A percentile compares a stretch with the other conserved stretches of the same genome.
These are phyloP conservation scores for Tolypocladium pustulatum DNA, from an alignment of 2,329 filamentous ascomycete genomes.

Conservation along the genomic window DNA sequence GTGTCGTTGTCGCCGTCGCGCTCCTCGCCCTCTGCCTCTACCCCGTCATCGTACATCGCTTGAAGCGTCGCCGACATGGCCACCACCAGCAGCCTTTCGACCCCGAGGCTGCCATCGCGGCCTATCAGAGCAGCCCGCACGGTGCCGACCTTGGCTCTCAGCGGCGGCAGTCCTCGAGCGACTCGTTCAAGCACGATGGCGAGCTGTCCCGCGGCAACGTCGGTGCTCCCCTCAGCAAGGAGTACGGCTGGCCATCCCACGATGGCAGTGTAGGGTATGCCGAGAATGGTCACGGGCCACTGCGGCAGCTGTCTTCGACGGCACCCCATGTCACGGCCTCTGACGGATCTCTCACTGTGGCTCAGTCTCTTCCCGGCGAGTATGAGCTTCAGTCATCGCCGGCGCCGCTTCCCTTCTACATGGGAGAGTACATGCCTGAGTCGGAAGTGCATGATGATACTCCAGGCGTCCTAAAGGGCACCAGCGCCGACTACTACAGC, in stretches of 20 bases:
- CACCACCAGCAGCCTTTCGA: slow-evolving; percentile 13
- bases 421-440: slow-evolving; percentile 16
- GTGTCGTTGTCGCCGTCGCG: slow-evolving; percentile 20
- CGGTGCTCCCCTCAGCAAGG: slow-evolving; percentile 10
- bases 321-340: not conserved
- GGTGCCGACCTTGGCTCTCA: slow-evolving; percentile 9
- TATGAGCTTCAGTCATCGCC: slow-evolving; percentile 2
- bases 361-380: slow-evolving; percentile 3
- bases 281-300: not conserved
- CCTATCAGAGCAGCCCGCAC: slow-evolving; percentile 5
- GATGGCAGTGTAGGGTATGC: slow-evolving; percentile 4
- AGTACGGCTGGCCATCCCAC: slow-evolving; percentile 13
- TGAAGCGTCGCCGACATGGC: slow-evolving; percentile 16
- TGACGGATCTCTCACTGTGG: not conserved
- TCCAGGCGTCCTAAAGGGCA: slow-evolving; percentile 21
- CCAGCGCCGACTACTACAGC: slow-evolving; percentile 31
- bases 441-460: slow-evolving; percentile 15
- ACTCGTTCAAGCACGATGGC: slow-evolving; percentile 21
- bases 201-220: slow-evolving; percentile 16
- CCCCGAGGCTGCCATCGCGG: slow-evolving; percentile 17
- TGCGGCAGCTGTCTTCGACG: not conserved
- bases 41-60: slow-evolving; percentile 23
- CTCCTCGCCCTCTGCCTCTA: slow-evolving; percentile 27
- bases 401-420: slow-evolving; percentile 9
- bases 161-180: slow-evolving; percentile 24